Evolutionary conservation across 1,139 yeast genomes (phyloP), one percentile per base, ranked within the genome.

Genomic region (Magnusiomyces sp.): DNA sequence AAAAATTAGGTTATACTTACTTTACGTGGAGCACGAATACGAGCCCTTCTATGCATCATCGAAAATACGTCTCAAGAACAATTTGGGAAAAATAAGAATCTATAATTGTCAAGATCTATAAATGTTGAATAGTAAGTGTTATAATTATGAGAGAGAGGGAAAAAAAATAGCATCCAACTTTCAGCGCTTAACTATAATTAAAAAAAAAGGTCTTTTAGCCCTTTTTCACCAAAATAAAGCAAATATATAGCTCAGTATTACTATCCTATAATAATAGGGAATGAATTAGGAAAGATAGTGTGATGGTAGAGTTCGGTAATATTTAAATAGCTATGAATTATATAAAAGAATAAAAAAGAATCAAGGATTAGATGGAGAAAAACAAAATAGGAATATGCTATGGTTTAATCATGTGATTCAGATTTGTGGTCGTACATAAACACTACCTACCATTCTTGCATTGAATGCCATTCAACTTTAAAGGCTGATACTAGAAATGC

Each of bases 11-110:
- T 20, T 31, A 16, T 13, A 16, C 57, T 42, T 48, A 78, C 75
- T 61, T 76, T 78, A 47, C 81, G 72, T 1, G 95, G 95, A 1
- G 94, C 86, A 56, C 89, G 75, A 56, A 87, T 86, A 62, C 79
- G 82, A 39, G 83, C 74, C 58, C 80, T 68, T 56, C 77, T 49
- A 27, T 57, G 54, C 50, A 59, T 49, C 46, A 47, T 46, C 14
- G 33, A 40, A 33, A 31, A 37, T 31, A 20, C 29, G 5, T 38
- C n/a, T 17, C 14, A 13, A 40, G 23, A 17, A 10, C 16, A 31
- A 23, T 17, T 14, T 20, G 29, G 20, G 6, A 37, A 32, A 16
- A 33, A 16, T 17, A 16, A 31, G 29, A 43, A 41, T n/a, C n/a
- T n/a, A n/a, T n/a, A n/a, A n/a, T n/a, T n/a, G n/a, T n/a, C n/a